phyloP scores from a whole-genome alignment of 805 yeast species.

The Saccharomycodes ludwigii region DNA sequence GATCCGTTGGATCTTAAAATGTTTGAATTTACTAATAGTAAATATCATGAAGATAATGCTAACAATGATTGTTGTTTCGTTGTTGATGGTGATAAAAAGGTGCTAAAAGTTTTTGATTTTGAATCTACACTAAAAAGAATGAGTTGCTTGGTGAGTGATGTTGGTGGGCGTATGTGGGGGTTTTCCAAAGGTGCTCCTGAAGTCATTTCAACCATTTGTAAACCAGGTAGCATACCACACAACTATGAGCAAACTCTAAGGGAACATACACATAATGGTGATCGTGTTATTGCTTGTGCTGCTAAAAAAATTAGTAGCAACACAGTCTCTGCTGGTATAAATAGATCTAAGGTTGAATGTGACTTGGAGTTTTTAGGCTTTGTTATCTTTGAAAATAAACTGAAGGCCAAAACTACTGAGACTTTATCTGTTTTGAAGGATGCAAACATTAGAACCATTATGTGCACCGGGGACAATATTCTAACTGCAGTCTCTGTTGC shows the following conservation, averaged over 20 bases:
- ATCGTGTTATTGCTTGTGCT: constrained; percentile 92
- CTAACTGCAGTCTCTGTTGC: constrained; percentile 92
- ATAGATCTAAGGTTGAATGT: constrained; percentile 58
- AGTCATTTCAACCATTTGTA: constrained; percentile 70
- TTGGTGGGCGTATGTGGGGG: constrained; percentile 31
- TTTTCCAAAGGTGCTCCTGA: constrained; percentile 97
- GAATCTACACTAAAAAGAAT: constrained; percentile 76
- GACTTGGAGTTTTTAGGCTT: constrained; percentile 73
- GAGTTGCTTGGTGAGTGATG: constrained; percentile 59
- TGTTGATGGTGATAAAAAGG: constrained; percentile 23
- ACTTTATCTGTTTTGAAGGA: constrained; percentile 47
- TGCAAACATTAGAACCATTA: constrained; percentile 71
- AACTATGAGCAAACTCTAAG: constrained; percentile 65
- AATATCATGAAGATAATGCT: constrained; percentile 47
- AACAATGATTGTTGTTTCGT: constrained; percentile 25
- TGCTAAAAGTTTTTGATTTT: constrained; percentile 60
- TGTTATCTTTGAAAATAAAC: constrained; percentile 82
- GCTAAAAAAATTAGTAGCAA: constrained; percentile 43
- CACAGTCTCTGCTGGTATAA: constrained; percentile 35
- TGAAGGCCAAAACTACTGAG: constrained; percentile 54
- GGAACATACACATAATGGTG: constrained; percentile 85
- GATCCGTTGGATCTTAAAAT: constrained; percentile 90
- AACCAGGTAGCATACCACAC: constrained; percentile 54
- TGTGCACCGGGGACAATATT: constrained; percentile 98
- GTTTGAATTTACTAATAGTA: constrained; percentile 84